Conservation (phyloP, 352 stramenopile species). For the Phytophthora uliginosa region DNA sequence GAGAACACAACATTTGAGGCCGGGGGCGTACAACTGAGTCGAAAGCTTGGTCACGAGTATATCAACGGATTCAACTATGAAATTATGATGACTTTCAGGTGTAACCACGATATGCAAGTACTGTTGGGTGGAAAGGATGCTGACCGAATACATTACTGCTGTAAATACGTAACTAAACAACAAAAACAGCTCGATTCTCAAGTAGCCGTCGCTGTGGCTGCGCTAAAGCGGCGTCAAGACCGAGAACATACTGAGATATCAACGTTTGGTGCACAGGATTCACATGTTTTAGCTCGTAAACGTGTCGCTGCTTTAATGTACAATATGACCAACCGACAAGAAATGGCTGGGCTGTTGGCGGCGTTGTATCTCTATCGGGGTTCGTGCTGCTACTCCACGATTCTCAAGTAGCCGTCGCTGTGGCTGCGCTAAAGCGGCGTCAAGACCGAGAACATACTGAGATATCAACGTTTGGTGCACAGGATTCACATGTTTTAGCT, state of each 20-base stretch:
- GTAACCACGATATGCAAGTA: slow-evolving; percentile 2
- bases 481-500: background rate
- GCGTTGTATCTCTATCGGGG: background rate
- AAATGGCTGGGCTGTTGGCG: background rate
- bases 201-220: slow-evolving; percentile 6
- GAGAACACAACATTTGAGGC: background rate
- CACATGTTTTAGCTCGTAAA: background rate
- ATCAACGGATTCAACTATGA: slow-evolving; percentile 17
- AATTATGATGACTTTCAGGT: slow-evolving; percentile 16
- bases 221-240: slow-evolving; percentile 4
- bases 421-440: slow-evolving; percentile 6
- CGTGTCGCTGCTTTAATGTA: background rate
- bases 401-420: slow-evolving; percentile 2
- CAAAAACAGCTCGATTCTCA: too few relatives aligned
- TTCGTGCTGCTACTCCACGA: background rate
- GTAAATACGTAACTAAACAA: slow-evolving; percentile 12
- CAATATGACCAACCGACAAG: background rate
- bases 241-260: background rate
- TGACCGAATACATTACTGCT: slow-evolving; percentile 16
- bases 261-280: background rate
- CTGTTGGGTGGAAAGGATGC: slow-evolving; percentile 11
- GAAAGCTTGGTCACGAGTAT: slow-evolving; percentile 7
- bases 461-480: background rate
- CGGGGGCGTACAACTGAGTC: background rate
- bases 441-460: slow-evolving; percentile 8